phyloP scores from a whole-genome alignment of 495 filamentous ascomycete species.

The Neurospora tetraspora region DNA sequence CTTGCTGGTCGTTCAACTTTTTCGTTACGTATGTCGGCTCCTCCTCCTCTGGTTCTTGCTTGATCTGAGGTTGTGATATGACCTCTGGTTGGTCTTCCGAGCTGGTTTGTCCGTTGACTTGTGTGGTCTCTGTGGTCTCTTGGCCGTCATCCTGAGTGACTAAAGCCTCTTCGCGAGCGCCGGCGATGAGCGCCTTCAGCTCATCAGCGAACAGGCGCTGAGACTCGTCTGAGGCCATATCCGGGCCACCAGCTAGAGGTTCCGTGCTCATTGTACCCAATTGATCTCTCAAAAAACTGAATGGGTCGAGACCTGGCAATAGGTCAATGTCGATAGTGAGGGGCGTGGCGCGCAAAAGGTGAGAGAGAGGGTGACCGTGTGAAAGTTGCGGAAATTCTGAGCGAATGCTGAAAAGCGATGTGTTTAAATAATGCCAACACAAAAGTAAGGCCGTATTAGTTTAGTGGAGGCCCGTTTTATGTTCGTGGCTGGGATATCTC shows the following conservation, averaged over 20 bases:
- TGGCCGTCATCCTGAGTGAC: neutral
- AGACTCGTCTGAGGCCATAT: neutral
- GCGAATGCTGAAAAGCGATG: neutral
- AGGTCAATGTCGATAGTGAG: neutral
- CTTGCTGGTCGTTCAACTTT: neutral
- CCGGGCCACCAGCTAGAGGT: neutral
- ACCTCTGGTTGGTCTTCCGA: neutral
- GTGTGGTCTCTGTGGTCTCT: neutral
- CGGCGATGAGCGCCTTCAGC: neutral
- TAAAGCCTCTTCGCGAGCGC: neutral
- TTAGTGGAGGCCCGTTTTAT: neutral
- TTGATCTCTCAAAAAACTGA: neutral
- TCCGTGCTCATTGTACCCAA: neutral
- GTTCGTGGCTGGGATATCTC: neutral
- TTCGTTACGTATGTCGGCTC: neutral
- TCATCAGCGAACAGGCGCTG: neutral
- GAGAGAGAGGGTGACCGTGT: neutral
- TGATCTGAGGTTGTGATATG: neutral
- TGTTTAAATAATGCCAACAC: neutral
- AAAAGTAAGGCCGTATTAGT: neutral
- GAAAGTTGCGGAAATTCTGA: neutral
- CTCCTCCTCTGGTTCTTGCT: neutral
- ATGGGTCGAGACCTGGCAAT: neutral
- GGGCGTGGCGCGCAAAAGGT: neutral
- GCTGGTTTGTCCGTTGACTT: neutral